Percentiles rank a stretch among this genome's conserved stretches.
These are phyloP conservation scores for Leccinum uliginosum DNA, from an alignment of 768 basidiomycete genomes.

Conservation along the genomic window DNA sequence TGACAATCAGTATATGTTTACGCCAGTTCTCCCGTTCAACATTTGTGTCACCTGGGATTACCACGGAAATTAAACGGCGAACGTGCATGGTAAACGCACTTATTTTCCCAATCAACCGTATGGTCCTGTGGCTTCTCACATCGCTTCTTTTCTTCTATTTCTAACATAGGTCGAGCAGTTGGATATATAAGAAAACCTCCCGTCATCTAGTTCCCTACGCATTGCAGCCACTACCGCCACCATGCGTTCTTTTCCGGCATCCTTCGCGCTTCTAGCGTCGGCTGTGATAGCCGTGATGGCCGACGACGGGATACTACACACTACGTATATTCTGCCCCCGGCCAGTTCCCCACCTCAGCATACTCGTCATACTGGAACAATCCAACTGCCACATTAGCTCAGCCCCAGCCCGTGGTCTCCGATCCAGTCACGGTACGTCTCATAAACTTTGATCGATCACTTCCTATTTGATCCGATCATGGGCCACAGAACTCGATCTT, in stretches of 20 bases:
- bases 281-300: conserved; percentile 1
- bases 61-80: conserved; percentile 3
- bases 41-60: not conserved
- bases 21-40: not conserved
- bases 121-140: not conserved
- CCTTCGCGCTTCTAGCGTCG: conserved; percentile 12
- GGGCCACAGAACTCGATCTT: conserved; percentile 48
- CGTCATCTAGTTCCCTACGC: not conserved
- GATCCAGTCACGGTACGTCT: conserved; percentile 57
- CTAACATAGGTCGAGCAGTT: not conserved
- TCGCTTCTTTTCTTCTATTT: not conserved
- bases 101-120: not conserved
- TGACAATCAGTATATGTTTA: too few relatives aligned
- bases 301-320: conserved; percentile 9
- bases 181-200: conserved; percentile 4
- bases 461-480: not conserved
- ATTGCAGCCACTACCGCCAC: not conserved
- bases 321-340: conserved; percentile 57
- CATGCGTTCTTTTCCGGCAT: conserved; percentile 14
- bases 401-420: conserved; percentile 67
- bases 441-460: not conserved
- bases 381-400: conserved; percentile 62
- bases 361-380: conserved; percentile 63
- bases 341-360: conserved; percentile 56
- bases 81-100: conserved; percentile 8